Conservation (phyloP, 2,329 filamentous ascomycete genomes). For the Penicillium freii region DNA sequence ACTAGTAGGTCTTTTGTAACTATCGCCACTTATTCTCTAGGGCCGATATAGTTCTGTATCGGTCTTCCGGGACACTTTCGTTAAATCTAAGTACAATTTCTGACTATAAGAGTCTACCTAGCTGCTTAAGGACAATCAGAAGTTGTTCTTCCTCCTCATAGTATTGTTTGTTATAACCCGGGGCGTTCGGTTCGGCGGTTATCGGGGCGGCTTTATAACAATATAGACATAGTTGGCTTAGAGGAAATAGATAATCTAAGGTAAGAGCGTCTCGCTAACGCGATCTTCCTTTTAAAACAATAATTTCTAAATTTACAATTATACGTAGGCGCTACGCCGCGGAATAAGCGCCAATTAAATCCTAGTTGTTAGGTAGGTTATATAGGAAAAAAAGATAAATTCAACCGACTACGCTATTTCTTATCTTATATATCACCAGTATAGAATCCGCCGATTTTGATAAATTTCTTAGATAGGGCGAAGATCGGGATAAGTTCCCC, state of each 20-base stretch:
- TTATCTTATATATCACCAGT: not conserved
- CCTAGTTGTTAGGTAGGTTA: not conserved
- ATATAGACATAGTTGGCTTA: not conserved
- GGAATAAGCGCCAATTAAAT: not conserved
- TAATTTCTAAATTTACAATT: not conserved
- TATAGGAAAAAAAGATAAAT: not conserved
- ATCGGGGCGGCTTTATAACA: not conserved
- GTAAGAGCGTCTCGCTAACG: not conserved
- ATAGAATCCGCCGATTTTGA: not conserved
- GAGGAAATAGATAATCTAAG: not conserved
- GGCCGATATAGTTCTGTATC: constrained; percentile 10
- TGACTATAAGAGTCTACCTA: not conserved
- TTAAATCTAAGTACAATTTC: constrained; percentile 10
- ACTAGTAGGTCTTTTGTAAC: not conserved
- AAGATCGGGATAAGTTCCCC: not conserved
- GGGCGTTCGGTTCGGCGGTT: not conserved
- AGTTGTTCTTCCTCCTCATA: constrained; percentile 4
- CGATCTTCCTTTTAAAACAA: not conserved
- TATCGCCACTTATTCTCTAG: constrained; percentile 14
- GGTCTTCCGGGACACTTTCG: constrained; percentile 1
- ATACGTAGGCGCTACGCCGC: not conserved
- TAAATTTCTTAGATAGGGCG: not conserved
- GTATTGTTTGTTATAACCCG: constrained; percentile 11
- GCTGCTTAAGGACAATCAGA: constrained; percentile 4
- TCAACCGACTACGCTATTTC: not conserved